Base-by-base conservation (phyloP, 139 green algal species). In the Picocystis salinarum region DNA sequence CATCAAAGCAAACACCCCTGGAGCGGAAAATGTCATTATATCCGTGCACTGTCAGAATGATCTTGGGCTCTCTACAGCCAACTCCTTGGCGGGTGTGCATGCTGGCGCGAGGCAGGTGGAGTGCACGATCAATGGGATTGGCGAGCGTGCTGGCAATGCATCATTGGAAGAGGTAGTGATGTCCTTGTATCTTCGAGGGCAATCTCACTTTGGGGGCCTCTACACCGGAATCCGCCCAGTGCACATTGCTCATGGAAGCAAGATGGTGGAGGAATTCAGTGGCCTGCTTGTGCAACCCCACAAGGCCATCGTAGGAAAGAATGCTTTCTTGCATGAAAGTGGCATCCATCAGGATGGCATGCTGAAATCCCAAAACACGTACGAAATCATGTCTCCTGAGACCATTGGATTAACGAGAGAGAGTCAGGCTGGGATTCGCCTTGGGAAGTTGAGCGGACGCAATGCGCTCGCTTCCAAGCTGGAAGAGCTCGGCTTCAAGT, bases 21-120 rank as follows among this genome's bases (percentile, higher is more conserved):
- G 87, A 6, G 57, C 58, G 18, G 66, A 82, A 12, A 59, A 76
- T 40, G 76, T 85, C 6, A 71, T 97, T 48, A 78, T 98, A 50
- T 93, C 80, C 10, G 92, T 85, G 2, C 88, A 98, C 67, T 98
- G 88, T 61, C 87, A 98, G 64, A 97, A 98, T 53, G 88, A 98
- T 61, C 71, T 98, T 48, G 88, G 88, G 22, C 70, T 95, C 26
- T 64, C 88, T 9, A 94, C 88, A 15, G 85, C 85, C 51, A 98
- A 96, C 76, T 79, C 61, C 18, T 72, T 98, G 17, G 77, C 79
- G 11, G 82, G 79, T 28, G 81, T 76, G 1, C 63, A 50, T 36
- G 53, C 39, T 10, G 69, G 69, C 24, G 75, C 77, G 20, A 50
- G 78, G 1, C 81, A 91, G 66, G 69, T 96, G 15, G 88, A 98